Conservation (phyloP, 768 basidiomycete genomes). For the Leccinum longicurvipes region DNA sequence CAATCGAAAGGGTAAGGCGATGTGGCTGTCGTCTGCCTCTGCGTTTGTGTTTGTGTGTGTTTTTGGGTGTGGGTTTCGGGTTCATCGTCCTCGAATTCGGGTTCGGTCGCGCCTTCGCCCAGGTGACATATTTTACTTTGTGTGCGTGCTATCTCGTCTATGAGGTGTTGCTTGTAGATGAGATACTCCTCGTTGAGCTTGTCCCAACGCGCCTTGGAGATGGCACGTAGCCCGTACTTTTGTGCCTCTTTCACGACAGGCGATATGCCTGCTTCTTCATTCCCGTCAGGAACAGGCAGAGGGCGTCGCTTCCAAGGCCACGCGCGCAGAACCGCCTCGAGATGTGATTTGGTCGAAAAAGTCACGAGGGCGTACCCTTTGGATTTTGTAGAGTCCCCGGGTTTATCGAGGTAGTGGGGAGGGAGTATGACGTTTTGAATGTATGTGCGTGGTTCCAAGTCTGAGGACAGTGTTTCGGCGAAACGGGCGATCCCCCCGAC, state of each 20-base stretch:
- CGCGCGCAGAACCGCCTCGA: conserved; percentile 37
- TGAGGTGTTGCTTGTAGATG: conserved; percentile 52
- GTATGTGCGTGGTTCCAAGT: conserved; percentile 9
- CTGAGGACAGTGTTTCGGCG: conserved; percentile 30
- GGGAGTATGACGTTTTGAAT: conserved; percentile 59
- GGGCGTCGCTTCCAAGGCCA: conserved; percentile 61
- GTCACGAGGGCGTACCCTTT: conserved; percentile 78
- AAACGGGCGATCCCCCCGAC: conserved; percentile 50
- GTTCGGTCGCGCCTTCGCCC: not conserved
- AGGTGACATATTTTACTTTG: not conserved
- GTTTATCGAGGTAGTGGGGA: conserved; percentile 60
- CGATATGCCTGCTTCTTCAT: not conserved
- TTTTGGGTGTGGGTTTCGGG: no score
- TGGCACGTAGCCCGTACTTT: conserved; percentile 57
- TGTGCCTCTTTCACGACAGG: conserved; percentile 39
- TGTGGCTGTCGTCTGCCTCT: conserved; percentile 6
- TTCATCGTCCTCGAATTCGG: not conserved
- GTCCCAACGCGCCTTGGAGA: conserved; percentile 62
- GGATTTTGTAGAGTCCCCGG: conserved; percentile 51
- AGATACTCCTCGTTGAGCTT: conserved; percentile 66
- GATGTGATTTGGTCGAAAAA: conserved; percentile 40
- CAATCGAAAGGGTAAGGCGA: conserved; percentile 61
- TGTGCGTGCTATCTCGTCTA: conserved; percentile 40
- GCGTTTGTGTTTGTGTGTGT: not conserved
- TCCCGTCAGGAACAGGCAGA: not conserved